Base-by-base conservation (phyloP, 2,329 filamentous ascomycete species). In the Venturia aucupariae region DNA sequence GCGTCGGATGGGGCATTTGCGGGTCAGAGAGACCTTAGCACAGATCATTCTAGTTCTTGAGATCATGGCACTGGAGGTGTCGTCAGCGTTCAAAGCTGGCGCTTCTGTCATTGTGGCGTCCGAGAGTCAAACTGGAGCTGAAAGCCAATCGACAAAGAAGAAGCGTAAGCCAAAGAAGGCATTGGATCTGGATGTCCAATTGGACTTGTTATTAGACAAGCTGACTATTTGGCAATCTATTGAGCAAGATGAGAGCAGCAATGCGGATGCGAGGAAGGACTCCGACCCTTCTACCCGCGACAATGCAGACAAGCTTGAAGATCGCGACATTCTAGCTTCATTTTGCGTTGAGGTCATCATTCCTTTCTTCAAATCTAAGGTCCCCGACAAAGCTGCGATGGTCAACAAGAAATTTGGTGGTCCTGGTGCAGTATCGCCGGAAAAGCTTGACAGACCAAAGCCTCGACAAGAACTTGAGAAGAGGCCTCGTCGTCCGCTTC, bases 211-310 rank as follows among this genome's bases (percentile, higher is more conserved):
- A 62, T 84, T 90, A 8, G 90, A 94, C 73, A 86, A 88, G 59
- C 78, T 94, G 30, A 90, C 88, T 70, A 94, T 94, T 66, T 93
- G 90, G 90, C 88, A 92, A 71, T 90, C 89, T 3, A 86, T 90
- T 8, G 85, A 86, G 42, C 77, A 85, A 27, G 84, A 88, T 67
- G 82, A 85, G 64, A 74, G 70, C 63, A 67, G 67, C 13, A 67
- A 70, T 64, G 63, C 70, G 65, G 70, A 73, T 44, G 65, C 65
- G 39, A 60, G 67, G 51, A 44, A 60, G 17, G 64, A 46, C 17
- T 54, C n/a, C 35, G 44, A 44, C 8, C 46, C 39, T 13, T 32
- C 42, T 62, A 19, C 22, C 24, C 30, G 38, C 38, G 39, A 60
- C n/a, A 59, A 65, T 44, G 46, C n/a, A 27, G 54, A 35, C 2